A percentile compares a stretch with the other conserved stretches of the same genome.
phyloP scores from a whole-genome alignment of 139 green algal species.

The Chloropicon primus region DNA sequence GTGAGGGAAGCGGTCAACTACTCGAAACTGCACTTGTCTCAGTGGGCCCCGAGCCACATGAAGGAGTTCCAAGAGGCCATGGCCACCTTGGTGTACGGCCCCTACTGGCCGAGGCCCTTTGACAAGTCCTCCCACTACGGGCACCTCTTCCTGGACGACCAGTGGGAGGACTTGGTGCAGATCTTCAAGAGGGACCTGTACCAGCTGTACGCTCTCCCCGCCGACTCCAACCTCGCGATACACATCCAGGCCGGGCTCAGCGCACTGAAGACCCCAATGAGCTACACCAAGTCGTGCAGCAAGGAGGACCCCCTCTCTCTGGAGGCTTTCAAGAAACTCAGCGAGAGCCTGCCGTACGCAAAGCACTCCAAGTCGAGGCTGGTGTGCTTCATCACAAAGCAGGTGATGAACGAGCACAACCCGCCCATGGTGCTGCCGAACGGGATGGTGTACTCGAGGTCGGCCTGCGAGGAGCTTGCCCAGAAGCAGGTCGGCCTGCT shows the following conservation, averaged over 20 bases:
- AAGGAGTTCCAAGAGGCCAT: slow-evolving; percentile 72
- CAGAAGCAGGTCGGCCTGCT: slow-evolving; percentile 24
- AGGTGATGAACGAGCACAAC: slow-evolving; percentile 85
- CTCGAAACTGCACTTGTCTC: slow-evolving; percentile 56
- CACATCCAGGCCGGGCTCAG: slow-evolving; percentile 72
- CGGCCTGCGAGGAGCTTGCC: slow-evolving; percentile 32
- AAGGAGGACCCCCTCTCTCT: slow-evolving; percentile 26
- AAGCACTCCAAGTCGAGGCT: slow-evolving; percentile 81
- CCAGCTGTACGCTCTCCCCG: slow-evolving; percentile 57
- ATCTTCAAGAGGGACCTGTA: slow-evolving; percentile 64
- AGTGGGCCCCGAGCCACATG: slow-evolving; percentile 45
- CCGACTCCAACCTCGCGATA: slow-evolving; percentile 48
- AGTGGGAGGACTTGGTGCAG: slow-evolving; percentile 48
- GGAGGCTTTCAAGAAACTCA: slow-evolving; percentile 53
- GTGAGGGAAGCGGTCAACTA: slow-evolving; percentile 59
- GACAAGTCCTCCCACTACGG: background rate
- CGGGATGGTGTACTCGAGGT: slow-evolving; percentile 67
- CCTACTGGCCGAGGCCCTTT: slow-evolving; percentile 34
- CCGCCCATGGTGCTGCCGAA: slow-evolving; percentile 83
- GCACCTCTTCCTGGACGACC: slow-evolving; percentile 22
- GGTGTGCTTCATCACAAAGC: slow-evolving; percentile 62
- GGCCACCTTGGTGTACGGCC: slow-evolving; percentile 56
- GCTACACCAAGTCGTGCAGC: slow-evolving; percentile 15
- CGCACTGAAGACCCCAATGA: slow-evolving; percentile 60
- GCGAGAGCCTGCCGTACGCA: slow-evolving; percentile 55